Evolutionary conservation across 2,329 filamentous ascomycete genomes (phyloP).

Genomic region (Dichotomopilus funicola): DNA sequence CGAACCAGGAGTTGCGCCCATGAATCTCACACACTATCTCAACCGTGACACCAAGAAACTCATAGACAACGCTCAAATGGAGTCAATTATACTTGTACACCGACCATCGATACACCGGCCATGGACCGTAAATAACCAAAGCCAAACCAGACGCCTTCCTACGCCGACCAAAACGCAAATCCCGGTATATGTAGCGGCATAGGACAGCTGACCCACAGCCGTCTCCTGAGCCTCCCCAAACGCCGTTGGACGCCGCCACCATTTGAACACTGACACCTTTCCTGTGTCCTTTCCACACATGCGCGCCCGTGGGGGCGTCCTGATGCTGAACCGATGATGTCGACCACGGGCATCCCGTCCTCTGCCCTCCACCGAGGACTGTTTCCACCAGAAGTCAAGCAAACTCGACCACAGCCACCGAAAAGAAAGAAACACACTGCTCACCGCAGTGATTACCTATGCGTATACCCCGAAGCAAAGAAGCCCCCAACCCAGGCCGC

Average conservation of each 20-base stretch:
- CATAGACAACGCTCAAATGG: conserved; percentile 9
- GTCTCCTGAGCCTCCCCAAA: neutral
- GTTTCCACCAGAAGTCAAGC: neutral
- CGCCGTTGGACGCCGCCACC: conserved; percentile 3
- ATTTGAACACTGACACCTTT: neutral
- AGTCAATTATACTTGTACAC: conserved; percentile 7
- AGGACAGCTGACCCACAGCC: neutral
- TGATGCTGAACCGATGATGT: too few relatives aligned
- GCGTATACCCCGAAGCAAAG: neutral
- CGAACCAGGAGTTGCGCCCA: too few relatives aligned
- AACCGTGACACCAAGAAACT: conserved; percentile 18
- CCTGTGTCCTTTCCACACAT: neutral
- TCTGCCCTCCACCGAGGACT: too few relatives aligned
- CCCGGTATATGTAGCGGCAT: conserved; percentile 4
- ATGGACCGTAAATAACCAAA: neutral
- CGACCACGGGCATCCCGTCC: too few relatives aligned
- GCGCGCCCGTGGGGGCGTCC: neutral
- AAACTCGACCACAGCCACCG: neutral
- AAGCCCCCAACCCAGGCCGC: neutral
- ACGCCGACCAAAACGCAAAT: neutral
- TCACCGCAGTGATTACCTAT: neutral
- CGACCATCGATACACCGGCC: neutral
- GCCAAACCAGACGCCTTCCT: neutral
- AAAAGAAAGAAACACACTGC: neutral
- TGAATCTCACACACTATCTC: too few relatives aligned